phyloP scores from a whole-genome alignment of 441 rosid species.

The Arabidopsis lyrata region DNA sequence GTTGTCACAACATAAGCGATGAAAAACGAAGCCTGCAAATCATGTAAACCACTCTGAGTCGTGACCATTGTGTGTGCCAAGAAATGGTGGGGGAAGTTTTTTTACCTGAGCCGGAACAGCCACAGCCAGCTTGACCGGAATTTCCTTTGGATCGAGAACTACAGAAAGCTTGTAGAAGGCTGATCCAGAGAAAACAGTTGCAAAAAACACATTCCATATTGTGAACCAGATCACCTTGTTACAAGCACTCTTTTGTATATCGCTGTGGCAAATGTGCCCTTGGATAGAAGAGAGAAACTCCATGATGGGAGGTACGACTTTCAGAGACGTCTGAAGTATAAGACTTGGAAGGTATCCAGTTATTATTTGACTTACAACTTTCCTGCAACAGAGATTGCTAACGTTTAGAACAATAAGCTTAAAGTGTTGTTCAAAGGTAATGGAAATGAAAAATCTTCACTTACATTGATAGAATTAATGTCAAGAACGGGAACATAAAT shows the following conservation, averaged over 20 bases:
- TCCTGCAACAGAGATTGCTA: conserved; percentile 63
- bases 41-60: conserved; percentile 21
- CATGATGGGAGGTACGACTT: conserved; percentile 90
- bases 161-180: conserved; percentile 65
- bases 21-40: conserved; percentile 90
- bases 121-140: conserved; percentile 78
- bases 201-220: conserved; percentile 93
- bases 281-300: conserved; percentile 92
- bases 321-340: conserved; percentile 80
- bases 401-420: conserved; percentile 19
- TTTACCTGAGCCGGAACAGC: conserved; percentile 96
- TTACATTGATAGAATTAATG: conserved; percentile 75
- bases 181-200: conserved; percentile 94
- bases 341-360: conserved; percentile 98
- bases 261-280: conserved; percentile 89
- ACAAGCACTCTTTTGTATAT: conserved; percentile 89
- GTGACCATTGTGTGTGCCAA: not conserved
- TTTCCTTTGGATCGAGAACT: conserved; percentile 73
- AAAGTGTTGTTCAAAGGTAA: conserved; percentile 1
- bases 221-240: conserved; percentile 96
- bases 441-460: conserved; percentile 32
- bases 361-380: conserved; percentile 68
- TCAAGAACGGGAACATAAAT: conserved; percentile 79
- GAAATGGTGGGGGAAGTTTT: not conserved
- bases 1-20: conserved; percentile 94